Evolutionary conservation across 345 rosid genomes (phyloP).

Genomic region (Eucalyptus microcorys): DNA sequence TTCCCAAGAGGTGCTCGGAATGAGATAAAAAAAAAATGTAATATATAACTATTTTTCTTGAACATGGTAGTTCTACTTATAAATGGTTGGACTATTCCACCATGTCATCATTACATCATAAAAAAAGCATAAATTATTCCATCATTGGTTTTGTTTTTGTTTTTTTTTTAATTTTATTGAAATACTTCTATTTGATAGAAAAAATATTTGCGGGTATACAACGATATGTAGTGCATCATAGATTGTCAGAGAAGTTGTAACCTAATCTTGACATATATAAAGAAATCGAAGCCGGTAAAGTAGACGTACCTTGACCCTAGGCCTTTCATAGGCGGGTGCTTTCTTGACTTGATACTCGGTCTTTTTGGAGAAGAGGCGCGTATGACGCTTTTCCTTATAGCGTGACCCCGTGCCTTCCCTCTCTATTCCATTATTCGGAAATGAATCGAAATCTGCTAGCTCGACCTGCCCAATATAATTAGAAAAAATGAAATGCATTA

Average conservation of each 20-base stretch:
- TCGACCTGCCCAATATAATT: constrained; percentile 37
- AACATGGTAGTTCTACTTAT: background rate
- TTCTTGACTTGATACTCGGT: constrained; percentile 77
- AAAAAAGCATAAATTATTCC: background rate
- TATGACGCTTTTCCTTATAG: constrained; percentile 73
- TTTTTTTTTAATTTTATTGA: background rate
- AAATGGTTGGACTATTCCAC: background rate
- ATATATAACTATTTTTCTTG: background rate
- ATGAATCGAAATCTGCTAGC: constrained; percentile 55
- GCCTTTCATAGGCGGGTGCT: constrained; percentile 74
- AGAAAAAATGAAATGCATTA: background rate
- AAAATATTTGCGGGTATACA: background rate
- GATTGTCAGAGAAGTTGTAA: background rate
- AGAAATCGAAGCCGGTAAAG: background rate
- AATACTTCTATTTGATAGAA: background rate
- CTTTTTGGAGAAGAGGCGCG: constrained; percentile 68
- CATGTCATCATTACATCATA: background rate
- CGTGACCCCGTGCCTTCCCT: constrained; percentile 76
- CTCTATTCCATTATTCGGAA: constrained; percentile 35
- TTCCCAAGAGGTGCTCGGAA: background rate
- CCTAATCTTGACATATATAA: background rate
- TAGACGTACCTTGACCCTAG: constrained; percentile 65
- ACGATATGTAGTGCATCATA: background rate
- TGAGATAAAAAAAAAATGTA: background rate
- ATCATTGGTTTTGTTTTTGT: background rate